Percentiles rank a stretch among this genome's conserved stretches.
Evolutionary conservation across 2,329 filamentous ascomycete species (phyloP).

Genomic region (Penicillium sp.): DNA sequence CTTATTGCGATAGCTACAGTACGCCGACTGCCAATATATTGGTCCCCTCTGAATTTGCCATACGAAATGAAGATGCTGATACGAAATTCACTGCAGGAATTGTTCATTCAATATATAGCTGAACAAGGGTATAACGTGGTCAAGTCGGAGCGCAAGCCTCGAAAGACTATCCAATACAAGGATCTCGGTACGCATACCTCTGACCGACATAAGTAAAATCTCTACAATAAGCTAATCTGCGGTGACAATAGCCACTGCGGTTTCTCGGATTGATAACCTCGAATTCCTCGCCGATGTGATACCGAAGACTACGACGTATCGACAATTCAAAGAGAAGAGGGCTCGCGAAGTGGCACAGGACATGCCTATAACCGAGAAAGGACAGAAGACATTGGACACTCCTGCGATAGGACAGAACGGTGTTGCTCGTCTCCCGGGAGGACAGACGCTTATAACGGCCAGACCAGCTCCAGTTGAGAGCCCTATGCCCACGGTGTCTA

Average conservation of each 20-base stretch:
- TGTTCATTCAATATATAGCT: slow-evolving; percentile 91
- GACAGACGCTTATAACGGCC: slow-evolving; percentile 4
- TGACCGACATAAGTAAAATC: not conserved
- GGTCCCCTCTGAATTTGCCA: not conserved
- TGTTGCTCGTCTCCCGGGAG: slow-evolving; percentile 12
- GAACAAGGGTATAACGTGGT: slow-evolving; percentile 81
- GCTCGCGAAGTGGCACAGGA: slow-evolving; percentile 33
- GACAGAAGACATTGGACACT: slow-evolving; percentile 36
- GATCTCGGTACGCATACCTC: slow-evolving; percentile 64
- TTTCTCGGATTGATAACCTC: slow-evolving; percentile 84
- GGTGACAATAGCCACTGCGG: slow-evolving; percentile 64
- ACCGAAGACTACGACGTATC: slow-evolving; percentile 78
- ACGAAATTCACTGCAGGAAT: slow-evolving; percentile 57
- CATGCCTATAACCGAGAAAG: slow-evolving; percentile 31
- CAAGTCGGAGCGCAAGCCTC: slow-evolving; percentile 85
- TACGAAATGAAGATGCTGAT: slow-evolving; percentile 3
- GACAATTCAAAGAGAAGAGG: slow-evolving; percentile 66
- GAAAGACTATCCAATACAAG: slow-evolving; percentile 92
- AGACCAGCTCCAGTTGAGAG: slow-evolving; percentile 21
- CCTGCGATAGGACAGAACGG: slow-evolving; percentile 16
- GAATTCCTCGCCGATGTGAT: slow-evolving; percentile 92
- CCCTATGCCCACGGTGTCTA: slow-evolving; percentile 34
- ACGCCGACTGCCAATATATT: slow-evolving; percentile 25
- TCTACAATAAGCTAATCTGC: not conserved
- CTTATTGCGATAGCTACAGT: slow-evolving; percentile 87